phyloP scores from a whole-genome alignment of 176 grass and related monocot genomes.

The Pontederia paniculata region DNA sequence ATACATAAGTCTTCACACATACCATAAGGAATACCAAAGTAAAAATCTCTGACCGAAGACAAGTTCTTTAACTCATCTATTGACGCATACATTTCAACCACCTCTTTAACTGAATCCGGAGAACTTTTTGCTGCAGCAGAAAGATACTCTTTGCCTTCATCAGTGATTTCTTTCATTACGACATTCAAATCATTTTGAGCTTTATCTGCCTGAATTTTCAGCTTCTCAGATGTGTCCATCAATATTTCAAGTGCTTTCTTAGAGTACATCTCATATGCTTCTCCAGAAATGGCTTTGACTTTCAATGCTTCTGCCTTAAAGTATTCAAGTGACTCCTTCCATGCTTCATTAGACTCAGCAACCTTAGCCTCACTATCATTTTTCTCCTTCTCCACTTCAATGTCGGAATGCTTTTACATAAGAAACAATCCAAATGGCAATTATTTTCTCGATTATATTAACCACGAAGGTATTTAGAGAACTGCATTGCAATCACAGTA shows the following conservation, averaged over 20 bases:
- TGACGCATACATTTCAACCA: constrained; percentile 33
- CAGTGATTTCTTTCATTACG: constrained; percentile 40
- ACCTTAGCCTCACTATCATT: constrained; percentile 25
- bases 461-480: not conserved
- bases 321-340: constrained; percentile 51
- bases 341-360: constrained; percentile 44
- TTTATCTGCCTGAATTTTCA: constrained; percentile 74
- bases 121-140: constrained; percentile 46
- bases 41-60: constrained; percentile 61
- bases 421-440: not conserved
- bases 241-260: constrained; percentile 53
- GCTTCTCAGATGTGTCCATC: constrained; percentile 46
- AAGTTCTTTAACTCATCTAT: constrained; percentile 37
- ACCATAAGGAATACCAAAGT: constrained; percentile 81
- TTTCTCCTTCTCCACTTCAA: constrained; percentile 8
- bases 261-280: constrained; percentile 60
- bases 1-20: constrained; percentile 7
- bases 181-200: constrained; percentile 55
- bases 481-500: not conserved
- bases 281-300: constrained; percentile 30
- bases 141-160: constrained; percentile 81
- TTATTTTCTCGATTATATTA: not conserved
- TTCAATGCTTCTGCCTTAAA: constrained; percentile 61
- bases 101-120: constrained; percentile 70
- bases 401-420: not conserved